Percentiles rank a stretch among this genome's conserved stretches.
phyloP scores from a whole-genome alignment of 192 early-diverging fungal species.

The Chytriomyces sp. region DNA sequence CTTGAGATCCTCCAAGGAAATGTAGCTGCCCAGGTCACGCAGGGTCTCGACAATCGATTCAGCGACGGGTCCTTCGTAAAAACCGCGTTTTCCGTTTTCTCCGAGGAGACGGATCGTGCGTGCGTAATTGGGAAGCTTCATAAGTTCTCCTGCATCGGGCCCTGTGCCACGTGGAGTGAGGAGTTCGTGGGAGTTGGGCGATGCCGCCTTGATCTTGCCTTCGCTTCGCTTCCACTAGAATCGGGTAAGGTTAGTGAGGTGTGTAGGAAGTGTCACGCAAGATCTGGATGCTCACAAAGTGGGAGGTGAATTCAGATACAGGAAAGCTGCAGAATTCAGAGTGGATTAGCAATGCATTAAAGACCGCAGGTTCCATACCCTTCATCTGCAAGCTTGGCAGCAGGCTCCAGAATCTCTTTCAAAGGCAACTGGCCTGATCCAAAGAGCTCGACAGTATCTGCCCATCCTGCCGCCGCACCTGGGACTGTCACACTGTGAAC shows the following conservation, averaged over 20 bases:
- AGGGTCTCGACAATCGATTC: slow-evolving; percentile 64
- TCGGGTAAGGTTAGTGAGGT: no score
- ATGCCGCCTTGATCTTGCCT: slow-evolving; percentile 24
- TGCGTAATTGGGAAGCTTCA: slow-evolving; percentile 61
- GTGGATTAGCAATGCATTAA: not conserved
- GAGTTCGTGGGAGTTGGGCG: slow-evolving; percentile 53
- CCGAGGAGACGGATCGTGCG: slow-evolving; percentile 61
- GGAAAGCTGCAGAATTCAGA: slow-evolving; percentile 31
- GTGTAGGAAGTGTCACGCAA: no score
- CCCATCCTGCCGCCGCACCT: slow-evolving; percentile 73
- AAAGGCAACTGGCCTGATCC: slow-evolving; percentile 64
- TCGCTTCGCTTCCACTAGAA: slow-evolving; percentile 41
- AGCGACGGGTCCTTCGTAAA: slow-evolving; percentile 71
- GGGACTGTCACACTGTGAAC: slow-evolving; percentile 60
- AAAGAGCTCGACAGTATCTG: slow-evolving; percentile 64
- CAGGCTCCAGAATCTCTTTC: slow-evolving; percentile 62
- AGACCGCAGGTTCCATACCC: slow-evolving; percentile 54
- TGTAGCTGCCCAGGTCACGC: slow-evolving; percentile 54
- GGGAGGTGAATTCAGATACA: slow-evolving; percentile 27
- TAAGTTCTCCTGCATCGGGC: slow-evolving; percentile 64
- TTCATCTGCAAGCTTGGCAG: slow-evolving; percentile 68
- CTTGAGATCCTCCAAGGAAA: slow-evolving; percentile 68
- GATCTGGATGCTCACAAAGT: slow-evolving; percentile 22
- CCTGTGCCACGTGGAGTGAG: slow-evolving; percentile 43
- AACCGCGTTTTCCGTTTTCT: slow-evolving; percentile 62